A percentile compares a stretch with the other conserved stretches of the same genome.
Conservation (phyloP, 805 yeast genomes). For the Candida nemodendra region DNA sequence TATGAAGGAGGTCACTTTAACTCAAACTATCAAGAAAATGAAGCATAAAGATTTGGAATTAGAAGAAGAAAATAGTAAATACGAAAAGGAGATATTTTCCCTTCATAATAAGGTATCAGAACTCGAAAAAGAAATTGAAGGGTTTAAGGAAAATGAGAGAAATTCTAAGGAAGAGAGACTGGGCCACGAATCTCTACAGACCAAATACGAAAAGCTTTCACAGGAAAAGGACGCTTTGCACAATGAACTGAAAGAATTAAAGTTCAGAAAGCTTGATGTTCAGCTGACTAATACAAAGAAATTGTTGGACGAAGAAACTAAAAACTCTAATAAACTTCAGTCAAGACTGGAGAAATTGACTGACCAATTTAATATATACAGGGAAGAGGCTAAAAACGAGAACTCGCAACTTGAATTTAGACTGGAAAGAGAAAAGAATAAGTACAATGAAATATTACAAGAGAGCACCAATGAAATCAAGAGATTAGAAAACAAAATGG, state of each 20-base stretch:
- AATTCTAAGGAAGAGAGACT: slow-evolving; percentile 33
- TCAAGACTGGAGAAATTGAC: slow-evolving; percentile 21
- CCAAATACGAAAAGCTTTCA: slow-evolving; percentile 23
- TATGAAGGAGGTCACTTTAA: slow-evolving; percentile 64
- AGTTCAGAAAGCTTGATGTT: slow-evolving; percentile 35
- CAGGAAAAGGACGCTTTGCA: slow-evolving; percentile 24
- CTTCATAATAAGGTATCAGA: slow-evolving; percentile 29
- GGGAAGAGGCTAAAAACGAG: slow-evolving; percentile 24
- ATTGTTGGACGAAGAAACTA: slow-evolving; percentile 35
- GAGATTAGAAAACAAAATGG: slow-evolving; percentile 67
- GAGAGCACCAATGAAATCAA: slow-evolving; percentile 46
- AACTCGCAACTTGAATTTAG: slow-evolving; percentile 29
- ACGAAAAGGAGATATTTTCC: slow-evolving; percentile 27
- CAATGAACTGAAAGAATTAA: slow-evolving; percentile 33
- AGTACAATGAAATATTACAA: slow-evolving; percentile 26
- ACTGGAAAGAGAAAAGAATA: slow-evolving; percentile 28
- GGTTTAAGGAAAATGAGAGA: slow-evolving; percentile 21
- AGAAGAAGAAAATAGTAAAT: slow-evolving; percentile 35
- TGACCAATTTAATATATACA: slow-evolving; percentile 21
- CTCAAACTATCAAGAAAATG: slow-evolving; percentile 63
- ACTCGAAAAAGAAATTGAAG: slow-evolving; percentile 30
- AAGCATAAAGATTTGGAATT: slow-evolving; percentile 42
- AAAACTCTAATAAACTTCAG: slow-evolving; percentile 22
- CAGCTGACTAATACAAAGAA: slow-evolving; percentile 32
- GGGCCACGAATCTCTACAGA: slow-evolving; percentile 23